Conservation (phyloP, 2,329 filamentous ascomycete species). For the Xylariaceae sp. region DNA sequence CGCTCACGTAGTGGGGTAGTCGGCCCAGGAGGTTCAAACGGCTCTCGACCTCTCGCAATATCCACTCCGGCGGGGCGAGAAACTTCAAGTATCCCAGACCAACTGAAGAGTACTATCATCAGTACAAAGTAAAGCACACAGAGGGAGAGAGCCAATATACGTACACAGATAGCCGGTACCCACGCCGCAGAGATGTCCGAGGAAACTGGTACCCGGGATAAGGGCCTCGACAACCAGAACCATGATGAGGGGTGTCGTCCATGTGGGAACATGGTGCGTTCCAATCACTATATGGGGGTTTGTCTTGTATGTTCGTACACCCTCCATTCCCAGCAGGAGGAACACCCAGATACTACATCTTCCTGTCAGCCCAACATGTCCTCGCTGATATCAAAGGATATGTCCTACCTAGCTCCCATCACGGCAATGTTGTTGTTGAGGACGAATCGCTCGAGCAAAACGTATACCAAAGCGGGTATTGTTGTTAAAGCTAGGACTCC, state of each 20-base stretch:
- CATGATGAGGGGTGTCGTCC: constrained; percentile 79
- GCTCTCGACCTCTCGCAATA: constrained; percentile 79
- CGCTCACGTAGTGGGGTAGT: constrained; percentile 85
- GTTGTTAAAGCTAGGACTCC: constrained; percentile 61
- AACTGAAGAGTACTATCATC: constrained; percentile 42
- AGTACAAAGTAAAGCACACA: not conserved
- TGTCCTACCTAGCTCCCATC: constrained; percentile 71
- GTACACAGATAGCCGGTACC: constrained; percentile 78
- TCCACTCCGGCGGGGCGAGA: constrained; percentile 82
- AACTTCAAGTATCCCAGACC: constrained; percentile 86
- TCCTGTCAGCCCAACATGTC: constrained; percentile 17
- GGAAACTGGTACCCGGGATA: constrained; percentile 72
- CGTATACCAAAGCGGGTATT: constrained; percentile 76
- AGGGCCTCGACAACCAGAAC: constrained; percentile 70
- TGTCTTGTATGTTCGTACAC: constrained; percentile 74
- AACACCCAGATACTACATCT: constrained; percentile 79
- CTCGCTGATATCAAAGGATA: not conserved
- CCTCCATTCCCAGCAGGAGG: constrained; percentile 75
- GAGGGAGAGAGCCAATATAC: constrained; percentile 30
- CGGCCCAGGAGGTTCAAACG: constrained; percentile 80
- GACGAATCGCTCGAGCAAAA: constrained; percentile 69
- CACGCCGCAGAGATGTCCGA: constrained; percentile 84
- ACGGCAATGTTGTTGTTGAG: constrained; percentile 67
- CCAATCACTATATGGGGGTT: constrained; percentile 70
- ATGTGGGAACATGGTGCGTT: constrained; percentile 73